These are phyloP conservation scores for Lactifluus hygrophoroides DNA, from an alignment of 768 basidiomycete genomes.

Conservation along the genomic window DNA sequence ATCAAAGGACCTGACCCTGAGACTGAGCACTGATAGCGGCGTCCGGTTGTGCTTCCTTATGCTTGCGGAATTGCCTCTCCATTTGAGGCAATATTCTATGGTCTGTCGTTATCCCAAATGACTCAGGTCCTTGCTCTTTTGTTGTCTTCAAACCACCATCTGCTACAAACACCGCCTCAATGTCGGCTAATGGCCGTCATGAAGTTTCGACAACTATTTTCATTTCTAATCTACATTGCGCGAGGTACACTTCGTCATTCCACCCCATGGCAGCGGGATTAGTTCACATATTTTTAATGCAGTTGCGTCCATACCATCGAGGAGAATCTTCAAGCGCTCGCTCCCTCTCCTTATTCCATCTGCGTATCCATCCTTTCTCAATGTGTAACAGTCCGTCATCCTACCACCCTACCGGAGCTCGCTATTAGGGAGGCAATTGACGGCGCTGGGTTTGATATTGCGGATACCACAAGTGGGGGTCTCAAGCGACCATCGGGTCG, in stretches of 20 bases:
- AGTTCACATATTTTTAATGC: neutral
- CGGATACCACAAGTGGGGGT: slow-evolving; percentile 21
- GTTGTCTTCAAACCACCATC: neutral
- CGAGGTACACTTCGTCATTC: slow-evolving; percentile 31
- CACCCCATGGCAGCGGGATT: neutral
- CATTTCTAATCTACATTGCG: slow-evolving; percentile 44
- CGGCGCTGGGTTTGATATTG: slow-evolving; percentile 41
- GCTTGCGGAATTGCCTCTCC: too few species aligned
- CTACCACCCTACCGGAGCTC: slow-evolving; percentile 25
- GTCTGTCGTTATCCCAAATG: too few species aligned
- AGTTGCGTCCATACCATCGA: slow-evolving; percentile 45
- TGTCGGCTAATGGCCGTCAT: slow-evolving; percentile 8
- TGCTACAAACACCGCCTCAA: slow-evolving; percentile 3
- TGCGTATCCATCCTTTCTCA: slow-evolving; percentile 40
- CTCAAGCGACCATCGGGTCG: neutral
- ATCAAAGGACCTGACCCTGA: too few species aligned
- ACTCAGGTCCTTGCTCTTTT: too few species aligned
- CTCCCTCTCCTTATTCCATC: slow-evolving; percentile 33
- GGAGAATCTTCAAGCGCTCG: slow-evolving; percentile 31
- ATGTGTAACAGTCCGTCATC: slow-evolving; percentile 36
- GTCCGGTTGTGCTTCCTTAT: too few species aligned
- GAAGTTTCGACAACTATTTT: slow-evolving; percentile 28
- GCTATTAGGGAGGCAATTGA: slow-evolving; percentile 35
- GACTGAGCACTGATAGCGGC: too few species aligned
- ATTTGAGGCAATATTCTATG: too few species aligned